Evolutionary conservation across 140 eudicot genomes (phyloP).

Genomic region (Flaveria floridana): DNA sequence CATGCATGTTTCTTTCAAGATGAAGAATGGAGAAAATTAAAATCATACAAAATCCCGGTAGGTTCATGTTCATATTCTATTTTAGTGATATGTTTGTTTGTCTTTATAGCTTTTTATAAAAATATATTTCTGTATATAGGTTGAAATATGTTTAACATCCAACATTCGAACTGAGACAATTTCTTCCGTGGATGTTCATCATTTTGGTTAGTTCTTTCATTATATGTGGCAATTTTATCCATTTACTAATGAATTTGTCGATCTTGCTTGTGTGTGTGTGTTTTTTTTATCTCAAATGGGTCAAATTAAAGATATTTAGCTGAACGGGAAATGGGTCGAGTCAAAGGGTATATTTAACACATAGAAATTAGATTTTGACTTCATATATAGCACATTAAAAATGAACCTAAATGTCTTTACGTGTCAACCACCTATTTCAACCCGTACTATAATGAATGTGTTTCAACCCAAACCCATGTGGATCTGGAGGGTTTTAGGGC

Average conservation of each 20-base stretch:
- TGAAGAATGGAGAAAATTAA: conserved; percentile 68
- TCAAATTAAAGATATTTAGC: not conserved
- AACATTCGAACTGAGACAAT: conserved; percentile 76
- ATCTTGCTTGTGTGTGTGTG: not conserved
- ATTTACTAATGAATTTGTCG: not conserved
- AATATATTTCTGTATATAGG: conserved; percentile 42
- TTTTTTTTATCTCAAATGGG: not conserved
- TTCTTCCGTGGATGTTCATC: conserved; percentile 76
- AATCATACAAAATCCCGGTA: conserved; percentile 69
- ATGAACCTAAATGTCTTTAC: not conserved
- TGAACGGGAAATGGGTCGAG: not conserved
- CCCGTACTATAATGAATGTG: not conserved
- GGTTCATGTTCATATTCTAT: not conserved
- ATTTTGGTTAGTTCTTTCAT: conserved; percentile 64
- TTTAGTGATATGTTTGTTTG: not conserved
- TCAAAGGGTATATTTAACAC: not conserved
- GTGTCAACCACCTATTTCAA: too few species aligned
- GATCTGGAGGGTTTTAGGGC: not conserved
- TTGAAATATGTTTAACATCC: conserved; percentile 94
- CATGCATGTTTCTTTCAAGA: conserved; percentile 95
- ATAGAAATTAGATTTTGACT: not conserved
- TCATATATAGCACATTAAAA: not conserved
- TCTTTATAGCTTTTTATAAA: not conserved
- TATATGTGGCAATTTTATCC: not conserved
- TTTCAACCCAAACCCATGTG: not conserved